Evolutionary conservation across 75 land plant species (phyloP).

Genomic region (Sequoiadendron giganteum): DNA sequence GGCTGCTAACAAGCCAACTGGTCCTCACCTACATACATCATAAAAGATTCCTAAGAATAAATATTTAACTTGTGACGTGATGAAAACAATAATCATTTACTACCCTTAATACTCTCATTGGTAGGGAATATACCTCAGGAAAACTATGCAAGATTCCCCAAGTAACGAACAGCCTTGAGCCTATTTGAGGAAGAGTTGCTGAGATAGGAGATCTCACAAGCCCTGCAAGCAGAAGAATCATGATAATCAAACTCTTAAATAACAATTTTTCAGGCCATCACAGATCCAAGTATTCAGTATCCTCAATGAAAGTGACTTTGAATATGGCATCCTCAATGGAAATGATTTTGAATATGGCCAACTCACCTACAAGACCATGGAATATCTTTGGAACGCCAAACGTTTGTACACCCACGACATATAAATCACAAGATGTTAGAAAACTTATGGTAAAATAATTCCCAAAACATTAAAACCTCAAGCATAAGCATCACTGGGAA

Average conservation of each 20-base stretch:
- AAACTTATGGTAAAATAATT: neutral
- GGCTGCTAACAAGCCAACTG: constrained; percentile 64
- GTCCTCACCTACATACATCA: constrained; percentile 36
- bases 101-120: neutral
- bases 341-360: neutral
- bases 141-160: constrained; percentile 86
- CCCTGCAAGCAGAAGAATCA: constrained; percentile 29
- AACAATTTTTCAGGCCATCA: neutral
- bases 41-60: neutral
- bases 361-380: constrained; percentile 57
- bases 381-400: constrained; percentile 36
- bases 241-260: neutral
- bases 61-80: neutral
- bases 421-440: neutral
- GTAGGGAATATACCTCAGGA: constrained; percentile 58
- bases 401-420: neutral
- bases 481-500: neutral
- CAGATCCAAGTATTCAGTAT: neutral
- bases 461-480: neutral
- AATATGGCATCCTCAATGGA: neutral
- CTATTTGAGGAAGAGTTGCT: constrained; percentile 83
- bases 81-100: neutral
- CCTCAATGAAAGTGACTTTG: neutral
- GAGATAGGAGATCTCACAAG: constrained; percentile 80
- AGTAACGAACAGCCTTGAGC: constrained; percentile 71